Base-by-base conservation (phyloP, 345 rosid species). In the Salix dunnii region DNA sequence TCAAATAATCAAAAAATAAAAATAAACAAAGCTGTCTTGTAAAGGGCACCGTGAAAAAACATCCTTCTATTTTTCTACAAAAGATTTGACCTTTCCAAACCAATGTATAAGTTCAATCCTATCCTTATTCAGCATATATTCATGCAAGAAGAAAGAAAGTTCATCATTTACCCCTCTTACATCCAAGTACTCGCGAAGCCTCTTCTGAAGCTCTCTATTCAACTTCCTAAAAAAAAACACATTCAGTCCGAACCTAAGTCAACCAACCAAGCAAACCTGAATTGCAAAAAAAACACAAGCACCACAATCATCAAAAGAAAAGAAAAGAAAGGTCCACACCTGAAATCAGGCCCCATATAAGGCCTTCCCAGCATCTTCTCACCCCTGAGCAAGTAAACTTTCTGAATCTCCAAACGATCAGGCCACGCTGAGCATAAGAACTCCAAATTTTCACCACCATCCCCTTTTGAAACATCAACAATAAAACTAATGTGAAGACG, bases 341-440 rank as follows among this genome's bases (percentile, higher is more conserved):
- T 85, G 70, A 87, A 91, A 71, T 82, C 75, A 55, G 91, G 97
- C 64, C 95, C 97, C 85, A 86, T 71, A 83, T 85, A 90, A 67
- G 90, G 91, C 74, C 79, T 85, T 8, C 73, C 53, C 18, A 43
- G 77, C 82, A 67, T 36, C 72, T 79, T 76, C 72, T 80, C 84
- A 7, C 81, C 81, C 60, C 72, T 43, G 65, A 85, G 82, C 80
- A 80, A 71, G 83, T 87, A 88, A 71, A 88, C 81, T 73, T 87
- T 87, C 76, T 78, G 94, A 81, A 93, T 83, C 84, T 86, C 88
- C 43, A 89, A 73, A 70, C 86, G 78, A 79, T 86, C 85, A 40
- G 95, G 93, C 94, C 94, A 90, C 1, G 90, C 91, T 0, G 97
- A 88, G 81, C 96, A 93, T 18, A 84, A 70, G 5, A 91, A 86